Conservation (phyloP, 2,329 filamentous ascomycete genomes). For the Colletotrichum incanum region DNA sequence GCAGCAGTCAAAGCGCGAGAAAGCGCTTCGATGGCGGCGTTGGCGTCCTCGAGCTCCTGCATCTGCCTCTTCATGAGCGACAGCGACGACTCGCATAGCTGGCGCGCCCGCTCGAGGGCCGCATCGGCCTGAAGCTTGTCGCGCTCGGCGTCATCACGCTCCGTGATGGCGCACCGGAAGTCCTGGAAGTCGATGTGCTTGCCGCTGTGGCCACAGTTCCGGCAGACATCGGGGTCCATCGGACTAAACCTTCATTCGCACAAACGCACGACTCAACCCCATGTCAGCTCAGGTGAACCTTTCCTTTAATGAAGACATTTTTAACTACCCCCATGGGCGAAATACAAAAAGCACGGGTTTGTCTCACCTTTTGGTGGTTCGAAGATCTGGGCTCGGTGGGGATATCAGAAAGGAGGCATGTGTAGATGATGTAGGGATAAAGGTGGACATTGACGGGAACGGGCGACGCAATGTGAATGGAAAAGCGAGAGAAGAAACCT, state of each 20-base stretch:
- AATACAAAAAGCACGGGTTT: neutral
- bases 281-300: slow-evolving; percentile 9
- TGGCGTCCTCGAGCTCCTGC: slow-evolving; percentile 41
- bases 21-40: slow-evolving; percentile 32
- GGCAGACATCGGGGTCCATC: slow-evolving; percentile 40
- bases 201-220: slow-evolving; percentile 40
- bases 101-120: slow-evolving; percentile 33
- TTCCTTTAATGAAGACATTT: slow-evolving; percentile 1
- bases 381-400: slow-evolving; percentile 18
- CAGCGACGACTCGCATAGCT: slow-evolving; percentile 37
- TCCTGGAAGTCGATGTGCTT: slow-evolving; percentile 37
- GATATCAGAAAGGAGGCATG: slow-evolving; percentile 11
- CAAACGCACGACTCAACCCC: neutral
- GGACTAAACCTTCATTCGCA: neutral
- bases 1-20: slow-evolving; percentile 18
- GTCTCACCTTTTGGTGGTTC: slow-evolving; percentile 25
- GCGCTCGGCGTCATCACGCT: slow-evolving; percentile 41
- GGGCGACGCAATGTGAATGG: slow-evolving; percentile 18
- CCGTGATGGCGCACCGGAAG: slow-evolving; percentile 39
- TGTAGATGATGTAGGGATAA: slow-evolving; percentile 37
- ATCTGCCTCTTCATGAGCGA: slow-evolving; percentile 40
- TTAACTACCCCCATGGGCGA: neutral
- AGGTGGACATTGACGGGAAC: slow-evolving; percentile 16
- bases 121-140: slow-evolving; percentile 41
- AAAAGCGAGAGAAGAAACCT: slow-evolving; percentile 22